A percentile compares a stretch with the other conserved stretches of the same genome.
Evolutionary conservation across 2,329 filamentous ascomycete genomes (phyloP).

Genomic region (Leptographium procerum): DNA sequence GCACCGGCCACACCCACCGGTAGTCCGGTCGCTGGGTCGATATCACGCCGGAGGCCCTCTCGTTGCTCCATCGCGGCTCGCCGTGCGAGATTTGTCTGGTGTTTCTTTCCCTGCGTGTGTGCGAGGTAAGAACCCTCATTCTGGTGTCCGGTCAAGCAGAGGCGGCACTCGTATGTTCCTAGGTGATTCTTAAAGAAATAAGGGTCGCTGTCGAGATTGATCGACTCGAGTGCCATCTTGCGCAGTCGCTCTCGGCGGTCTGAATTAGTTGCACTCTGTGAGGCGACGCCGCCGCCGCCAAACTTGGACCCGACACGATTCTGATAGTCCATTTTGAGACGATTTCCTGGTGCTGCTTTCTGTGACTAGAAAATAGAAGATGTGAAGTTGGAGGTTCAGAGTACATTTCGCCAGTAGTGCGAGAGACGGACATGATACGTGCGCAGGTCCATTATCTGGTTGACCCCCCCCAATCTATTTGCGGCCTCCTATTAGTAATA

Average conservation of each 20-base stretch:
- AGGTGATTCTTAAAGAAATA: conserved; percentile 99
- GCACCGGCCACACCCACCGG: conserved; percentile 69
- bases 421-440: too few species aligned
- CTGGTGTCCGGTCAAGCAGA: conserved; percentile 95
- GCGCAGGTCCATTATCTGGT: too few species aligned
- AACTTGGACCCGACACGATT: conserved; percentile 97
- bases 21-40: conserved; percentile 56
- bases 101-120: conserved; percentile 96
- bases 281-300: conserved; percentile 92
- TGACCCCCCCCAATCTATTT: too few species aligned
- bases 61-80: conserved; percentile 93
- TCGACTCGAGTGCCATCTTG: conserved; percentile 96
- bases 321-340: conserved; percentile 54
- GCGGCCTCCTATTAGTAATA: too few species aligned
- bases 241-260: conserved; percentile 94
- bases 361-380: neutral
- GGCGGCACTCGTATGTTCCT: conserved; percentile 91
- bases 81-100: conserved; percentile 94
- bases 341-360: neutral
- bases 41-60: conserved; percentile 61
- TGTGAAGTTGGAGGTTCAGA: neutral
- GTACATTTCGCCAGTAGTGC: too few species aligned
- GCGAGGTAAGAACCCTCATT: conserved; percentile 98
- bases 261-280: conserved; percentile 83
- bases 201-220: conserved; percentile 97